Evolutionary conservation across 2,329 filamentous ascomycete species (phyloP), one percentile per base, ranked within the genome.

Genomic region (Metarhizium humberi): DNA sequence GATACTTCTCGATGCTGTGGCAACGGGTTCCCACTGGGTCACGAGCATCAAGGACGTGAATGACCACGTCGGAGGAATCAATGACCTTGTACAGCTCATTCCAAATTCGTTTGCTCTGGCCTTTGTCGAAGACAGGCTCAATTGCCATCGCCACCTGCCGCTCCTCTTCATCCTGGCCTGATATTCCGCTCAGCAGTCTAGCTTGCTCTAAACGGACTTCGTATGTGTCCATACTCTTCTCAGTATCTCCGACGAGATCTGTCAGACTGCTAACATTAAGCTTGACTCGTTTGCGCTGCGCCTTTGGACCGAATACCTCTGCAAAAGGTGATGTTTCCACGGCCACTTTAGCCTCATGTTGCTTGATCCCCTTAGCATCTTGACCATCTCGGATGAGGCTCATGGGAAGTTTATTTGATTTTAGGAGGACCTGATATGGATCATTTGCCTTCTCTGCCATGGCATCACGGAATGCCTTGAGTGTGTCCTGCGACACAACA

Each of bases 361-460:
- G 85, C 75, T 96, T 95, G 56, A 96, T 71, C 0, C 92, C 92
- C 65, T 95, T 92, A 63, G 86, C 69, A 56, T 71, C 85, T 80
- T 86, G 79, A 54, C 82, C 82, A 66, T 97, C 92, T 58, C 85
- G 81, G 67, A 99, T 95, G 69, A 99, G 75, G 62, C 85, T 92
- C 90, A 99, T 92, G 45, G 94, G 94, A 51, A 99, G 80, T 76
- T 97, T 97, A 73, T 97, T 97, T 62, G 88, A 88, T 77, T 96
- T 96, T 60, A 99, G 78, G n/a, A 97, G 82, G 58, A 96, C 94
- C 58, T 88, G 87, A 71, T 96, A 96, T 0, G 94, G 94, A 67
- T 99, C 91, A 18, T 86, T 85, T 53, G 89, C 86, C 71, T 92
- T 88, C 71, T 95, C 91, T 46, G 89, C 89, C 73, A 99, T 92